phyloP scores from a whole-genome alignment of 179 eudicot species.

The Amaranthus tricolor region DNA sequence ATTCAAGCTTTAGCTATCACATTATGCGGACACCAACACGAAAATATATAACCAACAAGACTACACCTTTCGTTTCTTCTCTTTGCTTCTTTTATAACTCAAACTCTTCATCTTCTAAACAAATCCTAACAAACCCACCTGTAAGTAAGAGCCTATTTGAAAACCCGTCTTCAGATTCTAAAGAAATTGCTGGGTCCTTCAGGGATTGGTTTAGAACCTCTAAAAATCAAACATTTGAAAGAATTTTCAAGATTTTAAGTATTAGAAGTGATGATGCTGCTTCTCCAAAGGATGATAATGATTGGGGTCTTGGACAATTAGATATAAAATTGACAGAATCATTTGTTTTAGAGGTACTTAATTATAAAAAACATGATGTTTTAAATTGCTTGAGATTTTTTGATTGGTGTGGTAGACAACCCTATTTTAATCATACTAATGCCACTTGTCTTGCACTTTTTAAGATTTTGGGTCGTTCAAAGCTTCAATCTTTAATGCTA shows the following conservation, averaged over 20 bases:
- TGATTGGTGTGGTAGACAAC: constrained; percentile 86
- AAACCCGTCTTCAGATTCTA: constrained; percentile 2
- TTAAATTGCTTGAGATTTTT: constrained; percentile 71
- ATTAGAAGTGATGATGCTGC: constrained; percentile 13
- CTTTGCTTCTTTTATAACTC: constrained; percentile 15
- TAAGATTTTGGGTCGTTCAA: constrained; percentile 52
- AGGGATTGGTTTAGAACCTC: constrained; percentile 56
- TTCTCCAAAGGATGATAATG: constrained; percentile 28
- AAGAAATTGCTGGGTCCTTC: constrained; percentile 43
- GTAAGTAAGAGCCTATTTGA: neutral
- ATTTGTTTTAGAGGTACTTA: constrained; percentile 53
- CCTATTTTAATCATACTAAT: constrained; percentile 53
- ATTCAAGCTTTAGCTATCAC: neutral
- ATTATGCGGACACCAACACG: constrained; percentile 36
- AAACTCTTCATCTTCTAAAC: constrained; percentile 7
- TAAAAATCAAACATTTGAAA: constrained; percentile 42
- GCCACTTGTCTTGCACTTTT: constrained; percentile 57
- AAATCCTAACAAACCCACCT: neutral
- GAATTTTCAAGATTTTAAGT: constrained; percentile 44
- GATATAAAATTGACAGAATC: constrained; percentile 39
- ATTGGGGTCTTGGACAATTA: constrained; percentile 36
- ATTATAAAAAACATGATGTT: constrained; percentile 42
- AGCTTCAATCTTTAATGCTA: constrained; percentile 46
- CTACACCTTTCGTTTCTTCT: constrained; percentile 27
- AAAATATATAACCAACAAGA: constrained; percentile 33